Base-by-base conservation (phyloP, 495 filamentous ascomycete species). In the Penicillium daleae region DNA sequence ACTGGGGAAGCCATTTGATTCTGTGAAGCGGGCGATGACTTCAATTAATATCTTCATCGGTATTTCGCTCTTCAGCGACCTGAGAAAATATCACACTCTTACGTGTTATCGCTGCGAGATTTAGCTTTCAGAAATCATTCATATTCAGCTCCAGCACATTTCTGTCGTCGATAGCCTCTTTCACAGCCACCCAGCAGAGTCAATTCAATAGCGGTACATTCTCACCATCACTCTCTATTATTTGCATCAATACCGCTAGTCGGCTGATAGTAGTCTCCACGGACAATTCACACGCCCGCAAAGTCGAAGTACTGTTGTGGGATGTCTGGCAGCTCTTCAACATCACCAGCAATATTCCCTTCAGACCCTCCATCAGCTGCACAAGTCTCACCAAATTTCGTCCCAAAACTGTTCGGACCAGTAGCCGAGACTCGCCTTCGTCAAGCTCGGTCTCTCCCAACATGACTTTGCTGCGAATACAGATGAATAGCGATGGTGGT, bases 391-490 rank as follows among this genome's bases (percentile, higher is more conserved):
- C 62, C 35, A 70, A 62, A 57, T 59, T 71, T 19, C 71, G 66
- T 6, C 59, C 61, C 7, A 77, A 54, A 0, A 77, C 59, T 21
- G 65, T 71, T 2, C 71, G 65, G 15, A 75, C 68, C 27, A 76
- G 59, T 22, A 76, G 17, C n/a, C 53, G 57, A 4, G 65, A 53
- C 42, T 76, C 72, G n/a, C 58, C 57, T 6, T 73, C 73, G 26
- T 77, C 72, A 3, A 77, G 62, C 21, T 77, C 72, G 31, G 66
- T 73, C 51, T 71, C 56, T 0, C 75, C 75, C 8, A 76, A 57
- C 19, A 64, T 63, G 24, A 72, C 67, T 46, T 70, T 73, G 44
- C 70, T 77, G 27, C 72, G 67, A 22, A 77, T 61, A 32, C 73
- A 77, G 21, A 77, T 66, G 37, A 72, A 69, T 10, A 67, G 59